A percentile compares a stretch with the other conserved stretches of the same genome.
phyloP scores from a whole-genome alignment of 441 rosid species.

The Metrosideros polymorpha region DNA sequence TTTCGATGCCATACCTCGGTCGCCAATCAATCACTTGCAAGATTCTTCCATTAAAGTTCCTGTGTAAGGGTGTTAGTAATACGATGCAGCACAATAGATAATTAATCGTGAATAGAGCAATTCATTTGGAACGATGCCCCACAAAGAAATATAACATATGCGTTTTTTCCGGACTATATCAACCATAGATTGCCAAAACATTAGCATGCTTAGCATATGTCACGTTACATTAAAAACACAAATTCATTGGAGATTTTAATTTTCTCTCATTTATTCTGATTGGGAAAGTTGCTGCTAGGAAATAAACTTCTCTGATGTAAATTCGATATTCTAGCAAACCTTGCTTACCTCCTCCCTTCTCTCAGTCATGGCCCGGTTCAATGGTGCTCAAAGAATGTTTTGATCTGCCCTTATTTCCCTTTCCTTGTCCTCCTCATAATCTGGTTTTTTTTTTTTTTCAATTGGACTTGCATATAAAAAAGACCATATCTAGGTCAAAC shows the following conservation, averaged over 20 bases:
- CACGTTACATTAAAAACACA: background rate
- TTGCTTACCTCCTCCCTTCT: background rate
- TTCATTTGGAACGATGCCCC: background rate
- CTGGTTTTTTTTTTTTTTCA: background rate
- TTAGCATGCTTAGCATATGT: background rate
- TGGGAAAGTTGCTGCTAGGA: background rate
- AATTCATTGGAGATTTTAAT: too few species aligned
- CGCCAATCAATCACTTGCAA: background rate
- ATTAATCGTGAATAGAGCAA: background rate
- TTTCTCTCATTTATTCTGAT: too few species aligned
- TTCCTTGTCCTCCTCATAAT: background rate
- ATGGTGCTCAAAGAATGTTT: background rate
- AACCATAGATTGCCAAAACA: background rate
- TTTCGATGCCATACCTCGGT: background rate
- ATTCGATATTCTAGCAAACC: background rate
- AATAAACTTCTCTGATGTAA: background rate
- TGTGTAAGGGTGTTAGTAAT: background rate
- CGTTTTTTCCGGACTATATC: background rate
- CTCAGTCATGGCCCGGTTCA: background rate
- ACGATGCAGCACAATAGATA: accelerated
- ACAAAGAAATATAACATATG: background rate
- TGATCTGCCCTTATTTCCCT: background rate
- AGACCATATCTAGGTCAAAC: background rate
- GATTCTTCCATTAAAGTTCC: accelerated
- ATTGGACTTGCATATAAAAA: background rate